Conservation (phyloP, 164 flowering plant species). For the Hamamelis virginiana region DNA sequence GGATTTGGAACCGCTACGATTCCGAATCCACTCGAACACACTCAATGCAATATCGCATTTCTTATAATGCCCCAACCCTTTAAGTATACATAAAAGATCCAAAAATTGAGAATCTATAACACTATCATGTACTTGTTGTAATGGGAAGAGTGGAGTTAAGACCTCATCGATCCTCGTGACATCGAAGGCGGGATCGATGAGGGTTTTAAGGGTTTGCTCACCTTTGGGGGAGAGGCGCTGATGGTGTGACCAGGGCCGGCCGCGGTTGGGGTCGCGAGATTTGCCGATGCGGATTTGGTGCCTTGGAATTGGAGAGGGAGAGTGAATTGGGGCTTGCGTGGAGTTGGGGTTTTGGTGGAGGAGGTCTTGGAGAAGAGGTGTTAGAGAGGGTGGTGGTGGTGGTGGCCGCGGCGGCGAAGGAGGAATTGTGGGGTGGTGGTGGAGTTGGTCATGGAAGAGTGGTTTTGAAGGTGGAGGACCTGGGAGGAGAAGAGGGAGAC, state of each 20-base stretch:
- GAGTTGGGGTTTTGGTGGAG: slow-evolving; percentile 21
- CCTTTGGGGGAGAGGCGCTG: slow-evolving; percentile 55
- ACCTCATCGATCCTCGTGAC: slow-evolving; percentile 23
- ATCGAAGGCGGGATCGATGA: slow-evolving; percentile 42
- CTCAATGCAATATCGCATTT: slow-evolving; percentile 57
- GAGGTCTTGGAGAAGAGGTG: slow-evolving; percentile 41
- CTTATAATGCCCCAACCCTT: slow-evolving; percentile 62
- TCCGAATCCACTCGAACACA: slow-evolving; percentile 65
- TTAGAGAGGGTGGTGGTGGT: slow-evolving; percentile 21
- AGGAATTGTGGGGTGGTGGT: slow-evolving; percentile 8
- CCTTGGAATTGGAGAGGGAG: slow-evolving; percentile 15
- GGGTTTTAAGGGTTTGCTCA: slow-evolving; percentile 44
- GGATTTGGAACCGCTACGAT: slow-evolving; percentile 24
- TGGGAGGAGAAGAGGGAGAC: slow-evolving; percentile 66
- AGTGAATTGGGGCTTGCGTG: neutral
- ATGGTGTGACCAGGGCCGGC: slow-evolving; percentile 69
- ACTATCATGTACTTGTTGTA: slow-evolving; percentile 1
- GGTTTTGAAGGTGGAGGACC: slow-evolving; percentile 47
- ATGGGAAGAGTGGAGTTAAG: slow-evolving; percentile 27
- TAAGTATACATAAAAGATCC: slow-evolving; percentile 63
- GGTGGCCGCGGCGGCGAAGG: slow-evolving; percentile 13
- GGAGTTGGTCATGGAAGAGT: slow-evolving; percentile 34
- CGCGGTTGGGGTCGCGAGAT: slow-evolving; percentile 60
- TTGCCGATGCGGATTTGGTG: slow-evolving; percentile 54
- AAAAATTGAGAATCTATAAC: slow-evolving; percentile 23